Conservation (phyloP, 768 basidiomycete genomes). For the Cyclocybe cylindracea region DNA sequence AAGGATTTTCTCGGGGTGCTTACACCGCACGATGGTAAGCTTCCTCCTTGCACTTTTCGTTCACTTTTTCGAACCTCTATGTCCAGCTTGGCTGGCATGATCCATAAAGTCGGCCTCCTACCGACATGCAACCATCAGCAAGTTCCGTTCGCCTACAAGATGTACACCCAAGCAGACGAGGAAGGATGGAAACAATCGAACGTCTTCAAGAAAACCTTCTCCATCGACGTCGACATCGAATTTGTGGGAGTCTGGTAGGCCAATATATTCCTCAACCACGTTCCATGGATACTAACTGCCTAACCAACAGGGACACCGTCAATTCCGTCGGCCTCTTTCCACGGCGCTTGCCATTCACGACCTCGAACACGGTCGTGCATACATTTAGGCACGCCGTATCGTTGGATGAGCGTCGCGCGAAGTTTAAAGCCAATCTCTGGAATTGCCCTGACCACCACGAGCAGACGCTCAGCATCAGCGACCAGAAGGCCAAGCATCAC, state of each 20-base stretch:
- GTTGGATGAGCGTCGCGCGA: constrained; percentile 27
- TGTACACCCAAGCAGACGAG: constrained; percentile 28
- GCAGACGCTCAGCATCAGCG: constrained; percentile 21
- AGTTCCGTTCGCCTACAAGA: constrained; percentile 34
- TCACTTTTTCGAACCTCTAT: not conserved
- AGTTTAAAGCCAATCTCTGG: constrained; percentile 54
- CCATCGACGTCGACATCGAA: constrained; percentile 28
- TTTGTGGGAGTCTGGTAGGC: constrained; percentile 35
- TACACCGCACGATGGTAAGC: constrained; percentile 45
- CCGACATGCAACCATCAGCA: constrained; percentile 31
- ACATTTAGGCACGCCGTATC: constrained; percentile 22
- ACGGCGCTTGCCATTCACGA: constrained; percentile 19
- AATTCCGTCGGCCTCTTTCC: constrained; percentile 21
- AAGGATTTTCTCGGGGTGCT: constrained; percentile 56
- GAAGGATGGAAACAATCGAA: constrained; percentile 29
- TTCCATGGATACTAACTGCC: too few species aligned
- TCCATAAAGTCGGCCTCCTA: constrained; percentile 34
- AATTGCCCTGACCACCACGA: constrained; percentile 30
- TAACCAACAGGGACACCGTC: constrained; percentile 21
- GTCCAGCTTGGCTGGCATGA: constrained; percentile 32
- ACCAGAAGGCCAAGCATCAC: constrained; percentile 9
- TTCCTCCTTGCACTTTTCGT: not conserved
- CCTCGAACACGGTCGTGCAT: constrained; percentile 17
- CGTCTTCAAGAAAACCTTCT: constrained; percentile 32
- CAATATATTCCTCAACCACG: not conserved